Base-by-base conservation (phyloP, 345 rosid species). In the Xanthoceras sorbifolium region DNA sequence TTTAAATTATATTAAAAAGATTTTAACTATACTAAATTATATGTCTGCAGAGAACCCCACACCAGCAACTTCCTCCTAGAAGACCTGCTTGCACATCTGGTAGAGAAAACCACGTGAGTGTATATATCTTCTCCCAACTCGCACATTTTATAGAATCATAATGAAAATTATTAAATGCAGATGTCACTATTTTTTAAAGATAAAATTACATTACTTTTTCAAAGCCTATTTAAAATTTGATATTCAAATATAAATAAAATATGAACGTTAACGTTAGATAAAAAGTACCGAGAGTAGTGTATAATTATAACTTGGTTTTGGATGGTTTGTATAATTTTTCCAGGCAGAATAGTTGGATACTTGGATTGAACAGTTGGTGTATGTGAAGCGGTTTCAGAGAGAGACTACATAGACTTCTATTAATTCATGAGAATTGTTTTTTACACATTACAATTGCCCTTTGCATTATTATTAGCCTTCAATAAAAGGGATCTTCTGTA, bases 41-140 rank as follows among this genome's bases (percentile, higher is more conserved):
- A 14, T 20, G 40, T 46, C 2, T 84, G 66, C 84, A 92, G 98
- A 89, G 89, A 82, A 90, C 94, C 8, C 94, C 92, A 8, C 97
- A 71, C 76, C 94, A 87, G 42, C 93, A 82, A 71, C 89, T 89
- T 5, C 94, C 97, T 3, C 97, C 94, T 0, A 90, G 94, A 79
- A 82, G 89, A 67, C 97, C 92, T 1, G 81, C 90, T 1, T 92
- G 85, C 70, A 89, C 90, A 20, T 83, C 94, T 18, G 91, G 83
- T 3, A 80, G 82, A 5, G 87, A 86, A 52, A 84, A 71, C 76
- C 69, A 32, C 69, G 90, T 86, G 78, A 83, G 85, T 69, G 48
- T 9, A 1, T 50, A 23, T n/a, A n/a, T n/a, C n/a, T n/a, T n/a
- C n/a, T n/a, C 22, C 11, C n/a, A 7, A 25, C 20, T 6, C 69